phyloP scores from a whole-genome alignment of 257 asterid species.

The Thymus quinquecostatus region DNA sequence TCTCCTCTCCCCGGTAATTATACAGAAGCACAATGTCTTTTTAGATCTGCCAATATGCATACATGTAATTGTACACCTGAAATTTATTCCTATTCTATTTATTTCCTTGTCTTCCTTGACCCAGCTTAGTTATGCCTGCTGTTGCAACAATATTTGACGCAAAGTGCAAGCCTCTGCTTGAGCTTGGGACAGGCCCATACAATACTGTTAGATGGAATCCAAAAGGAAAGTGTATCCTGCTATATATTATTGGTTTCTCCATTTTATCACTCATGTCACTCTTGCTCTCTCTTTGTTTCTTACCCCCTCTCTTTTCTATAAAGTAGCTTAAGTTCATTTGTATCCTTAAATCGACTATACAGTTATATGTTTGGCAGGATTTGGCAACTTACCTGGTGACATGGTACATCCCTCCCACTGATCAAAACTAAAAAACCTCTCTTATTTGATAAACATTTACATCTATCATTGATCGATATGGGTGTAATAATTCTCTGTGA shows the following conservation, averaged over 20 bases:
- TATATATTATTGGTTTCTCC: background rate
- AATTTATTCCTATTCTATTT: conserved; percentile 18
- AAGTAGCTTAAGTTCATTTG: conserved; percentile 29
- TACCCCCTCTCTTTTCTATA: background rate
- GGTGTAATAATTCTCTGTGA: background rate
- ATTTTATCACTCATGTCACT: no score
- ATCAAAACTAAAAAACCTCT: no score
- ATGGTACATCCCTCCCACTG: conserved; percentile 60
- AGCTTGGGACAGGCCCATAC: conserved; percentile 95
- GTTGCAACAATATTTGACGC: conserved; percentile 90
- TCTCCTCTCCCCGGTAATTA: conserved; percentile 4
- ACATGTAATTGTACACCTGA: background rate
- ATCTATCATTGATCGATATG: no score
- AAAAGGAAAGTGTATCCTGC: conserved; percentile 95
- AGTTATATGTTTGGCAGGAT: conserved; percentile 97
- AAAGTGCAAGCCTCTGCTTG: conserved; percentile 90
- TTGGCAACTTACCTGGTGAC: conserved; percentile 96
- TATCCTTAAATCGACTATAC: conserved; percentile 55
- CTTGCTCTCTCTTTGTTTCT: background rate
- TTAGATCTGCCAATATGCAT: background rate
- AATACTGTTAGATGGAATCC: conserved; percentile 99
- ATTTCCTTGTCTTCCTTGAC: conserved; percentile 59
- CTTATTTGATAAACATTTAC: conserved; percentile 5
- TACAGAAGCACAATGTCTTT: background rate
- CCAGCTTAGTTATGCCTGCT: conserved; percentile 90